These are phyloP conservation scores for Yamadazyma mexicana DNA, from an alignment of 1,139 yeast genomes.

Conservation along the genomic window DNA sequence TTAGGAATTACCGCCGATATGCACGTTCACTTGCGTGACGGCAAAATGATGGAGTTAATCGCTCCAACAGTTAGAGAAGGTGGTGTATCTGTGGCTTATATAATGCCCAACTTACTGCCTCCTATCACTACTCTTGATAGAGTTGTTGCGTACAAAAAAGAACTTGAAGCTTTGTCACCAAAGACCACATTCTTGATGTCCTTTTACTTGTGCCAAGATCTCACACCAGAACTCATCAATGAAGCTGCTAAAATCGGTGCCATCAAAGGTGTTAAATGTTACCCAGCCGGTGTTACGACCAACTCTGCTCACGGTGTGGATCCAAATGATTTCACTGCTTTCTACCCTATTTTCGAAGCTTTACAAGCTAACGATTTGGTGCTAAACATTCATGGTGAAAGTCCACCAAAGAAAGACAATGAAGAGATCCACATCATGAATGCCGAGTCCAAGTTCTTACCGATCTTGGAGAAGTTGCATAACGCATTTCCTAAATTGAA, in stretches of 20 bases:
- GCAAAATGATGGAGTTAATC: conserved; percentile 85
- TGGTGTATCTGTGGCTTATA: conserved; percentile 85
- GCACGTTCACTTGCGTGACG: conserved; percentile 96
- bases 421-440: conserved; percentile 79
- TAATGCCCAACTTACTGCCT: conserved; percentile 96
- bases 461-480: conserved; percentile 83
- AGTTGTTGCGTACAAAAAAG: conserved; percentile 67
- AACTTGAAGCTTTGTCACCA: conserved; percentile 70
- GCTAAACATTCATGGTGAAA: conserved; percentile 92
- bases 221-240: conserved; percentile 82
- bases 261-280: conserved; percentile 86
- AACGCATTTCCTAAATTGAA: conserved; percentile 80
- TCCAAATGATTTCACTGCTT: conserved; percentile 83
- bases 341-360: conserved; percentile 85
- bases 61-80: conserved; percentile 90
- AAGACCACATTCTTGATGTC: conserved; percentile 89
- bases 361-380: conserved; percentile 78
- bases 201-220: conserved; percentile 70
- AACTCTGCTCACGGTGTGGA: conserved; percentile 92
- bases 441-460: conserved; percentile 90
- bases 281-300: conserved; percentile 98
- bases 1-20: conserved; percentile 90
- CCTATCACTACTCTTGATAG: conserved; percentile 82
- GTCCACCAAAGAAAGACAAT: conserved; percentile 61
- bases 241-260: conserved; percentile 74